These are phyloP conservation scores for Geoglossum glabrum DNA, from an alignment of 495 filamentous ascomycete species.

Conservation along the genomic window DNA sequence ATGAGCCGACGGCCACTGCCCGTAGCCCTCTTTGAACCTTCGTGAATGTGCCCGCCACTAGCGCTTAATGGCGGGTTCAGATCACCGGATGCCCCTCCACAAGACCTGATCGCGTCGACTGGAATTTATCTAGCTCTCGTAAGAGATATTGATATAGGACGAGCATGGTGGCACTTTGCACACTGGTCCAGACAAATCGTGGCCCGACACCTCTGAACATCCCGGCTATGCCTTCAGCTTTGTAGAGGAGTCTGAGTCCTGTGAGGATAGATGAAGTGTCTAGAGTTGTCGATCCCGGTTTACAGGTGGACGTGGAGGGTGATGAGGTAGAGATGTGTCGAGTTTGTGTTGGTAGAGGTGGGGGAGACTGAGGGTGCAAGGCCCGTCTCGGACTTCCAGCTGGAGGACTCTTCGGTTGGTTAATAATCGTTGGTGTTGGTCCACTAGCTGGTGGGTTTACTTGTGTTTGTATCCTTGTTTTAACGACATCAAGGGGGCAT, in stretches of 20 bases:
- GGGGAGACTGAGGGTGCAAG: background rate
- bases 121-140: conserved; percentile 39
- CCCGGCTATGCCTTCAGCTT: conserved; percentile 64
- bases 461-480: conserved; percentile 94
- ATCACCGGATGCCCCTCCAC: background rate
- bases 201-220: conserved; percentile 94
- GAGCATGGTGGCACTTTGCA: conserved; percentile 92
- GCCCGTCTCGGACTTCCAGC: background rate
- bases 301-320: conserved; percentile 32
- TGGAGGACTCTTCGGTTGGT: background rate
- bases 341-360: conserved; percentile 5
- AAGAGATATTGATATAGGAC: conserved; percentile 84
- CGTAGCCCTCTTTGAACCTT: too few relatives aligned
- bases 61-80: too few relatives aligned
- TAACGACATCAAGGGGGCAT: conserved; percentile 91
- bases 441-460: conserved; percentile 29
- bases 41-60: too few relatives aligned
- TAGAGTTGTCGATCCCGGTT: conserved; percentile 52
- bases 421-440: background rate
- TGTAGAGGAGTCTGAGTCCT: conserved; percentile 71
- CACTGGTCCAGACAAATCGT: conserved; percentile 88
- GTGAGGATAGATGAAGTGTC: conserved; percentile 77
- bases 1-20: too few relatives aligned
- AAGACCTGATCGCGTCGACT: background rate
- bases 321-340: conserved; percentile 7